Percentiles rank a stretch among this genome's conserved stretches.
phyloP scores from a whole-genome alignment of 768 basidiomycete species.

The Amanita rimosa region DNA sequence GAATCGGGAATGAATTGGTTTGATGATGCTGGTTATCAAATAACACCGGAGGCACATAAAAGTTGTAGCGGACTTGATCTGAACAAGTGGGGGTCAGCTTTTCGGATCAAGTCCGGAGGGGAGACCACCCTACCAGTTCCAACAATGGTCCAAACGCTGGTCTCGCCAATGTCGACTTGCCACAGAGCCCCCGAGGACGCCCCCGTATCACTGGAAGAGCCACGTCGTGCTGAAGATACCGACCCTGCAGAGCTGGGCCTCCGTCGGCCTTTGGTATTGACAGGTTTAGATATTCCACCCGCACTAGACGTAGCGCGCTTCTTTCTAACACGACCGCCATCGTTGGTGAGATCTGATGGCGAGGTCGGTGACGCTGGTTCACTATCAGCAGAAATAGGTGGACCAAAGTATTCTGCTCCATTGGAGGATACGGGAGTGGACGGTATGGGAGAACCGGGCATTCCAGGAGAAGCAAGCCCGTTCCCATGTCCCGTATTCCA shows the following conservation, averaged over 20 bases:
- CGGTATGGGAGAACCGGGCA: slow-evolving; percentile 62
- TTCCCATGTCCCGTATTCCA: slow-evolving; percentile 46
- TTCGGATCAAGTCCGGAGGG: not conserved
- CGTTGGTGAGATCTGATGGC: slow-evolving; percentile 61
- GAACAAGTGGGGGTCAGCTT: slow-evolving; percentile 12
- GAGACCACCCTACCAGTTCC: slow-evolving; percentile 56
- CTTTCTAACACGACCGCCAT: slow-evolving; percentile 79
- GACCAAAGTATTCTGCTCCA: slow-evolving; percentile 58
- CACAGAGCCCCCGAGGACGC: slow-evolving; percentile 73
- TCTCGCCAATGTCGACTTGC: slow-evolving; percentile 89
- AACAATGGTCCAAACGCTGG: slow-evolving; percentile 90
- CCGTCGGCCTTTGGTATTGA: slow-evolving; percentile 43
- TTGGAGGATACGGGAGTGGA: slow-evolving; percentile 47
- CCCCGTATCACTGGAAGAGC: slow-evolving; percentile 53
- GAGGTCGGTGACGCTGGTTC: slow-evolving; percentile 61
- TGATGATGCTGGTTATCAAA: slow-evolving; percentile 71
- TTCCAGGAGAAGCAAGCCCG: slow-evolving; percentile 41
- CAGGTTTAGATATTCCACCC: slow-evolving; percentile 41
- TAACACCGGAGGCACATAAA: slow-evolving; percentile 79
- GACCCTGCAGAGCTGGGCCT: slow-evolving; percentile 73
- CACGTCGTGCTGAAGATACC: slow-evolving; percentile 54
- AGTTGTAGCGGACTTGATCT: slow-evolving; percentile 91
- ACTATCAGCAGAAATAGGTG: slow-evolving; percentile 38
- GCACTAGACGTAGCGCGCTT: slow-evolving; percentile 73
- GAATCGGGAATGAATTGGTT: slow-evolving; percentile 65